Percentiles rank a stretch among this genome's conserved stretches.
phyloP scores from a whole-genome alignment of 768 basidiomycete species.

The Lactifluus subvellereus region DNA sequence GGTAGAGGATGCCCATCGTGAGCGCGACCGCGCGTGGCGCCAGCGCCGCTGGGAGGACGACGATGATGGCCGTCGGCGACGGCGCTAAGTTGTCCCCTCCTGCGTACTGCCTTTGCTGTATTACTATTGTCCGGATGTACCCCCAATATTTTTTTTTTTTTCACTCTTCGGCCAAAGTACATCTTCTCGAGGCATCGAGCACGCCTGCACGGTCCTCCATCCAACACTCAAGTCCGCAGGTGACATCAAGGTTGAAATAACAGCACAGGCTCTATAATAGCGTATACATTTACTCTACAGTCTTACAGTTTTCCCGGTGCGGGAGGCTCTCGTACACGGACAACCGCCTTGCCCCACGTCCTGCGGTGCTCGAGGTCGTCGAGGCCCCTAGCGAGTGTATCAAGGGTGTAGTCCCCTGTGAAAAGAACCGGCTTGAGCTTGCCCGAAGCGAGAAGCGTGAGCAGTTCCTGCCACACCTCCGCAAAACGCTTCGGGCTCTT shows the following conservation, averaged over 20 bases:
- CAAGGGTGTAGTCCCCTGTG: conserved; percentile 60
- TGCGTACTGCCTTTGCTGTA: not conserved
- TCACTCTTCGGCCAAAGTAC: not conserved
- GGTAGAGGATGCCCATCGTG: conserved; percentile 61
- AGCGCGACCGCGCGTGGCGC: conserved; percentile 40
- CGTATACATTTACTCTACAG: not conserved
- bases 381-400: conserved; percentile 61
- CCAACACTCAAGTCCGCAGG: not conserved
- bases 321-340: conserved; percentile 52
- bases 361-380: conserved; percentile 69
- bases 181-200: not conserved
- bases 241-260: not conserved
- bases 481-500: not conserved
- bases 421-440: conserved; percentile 67
- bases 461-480: conserved; percentile 1
- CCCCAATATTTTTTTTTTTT: not conserved
- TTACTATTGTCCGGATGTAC: not conserved
- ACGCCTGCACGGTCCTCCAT: not conserved
- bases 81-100: not conserved
- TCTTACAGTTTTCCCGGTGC: conserved; percentile 41
- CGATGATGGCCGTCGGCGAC: not conserved
- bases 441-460: conserved; percentile 50
- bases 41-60: conserved; percentile 22
- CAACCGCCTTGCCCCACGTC: conserved; percentile 89
- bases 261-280: not conserved